Evolutionary conservation across 2,329 filamentous ascomycete species (phyloP), one percentile per base, ranked within the genome.

Genomic region (Trichoderma atroviride): DNA sequence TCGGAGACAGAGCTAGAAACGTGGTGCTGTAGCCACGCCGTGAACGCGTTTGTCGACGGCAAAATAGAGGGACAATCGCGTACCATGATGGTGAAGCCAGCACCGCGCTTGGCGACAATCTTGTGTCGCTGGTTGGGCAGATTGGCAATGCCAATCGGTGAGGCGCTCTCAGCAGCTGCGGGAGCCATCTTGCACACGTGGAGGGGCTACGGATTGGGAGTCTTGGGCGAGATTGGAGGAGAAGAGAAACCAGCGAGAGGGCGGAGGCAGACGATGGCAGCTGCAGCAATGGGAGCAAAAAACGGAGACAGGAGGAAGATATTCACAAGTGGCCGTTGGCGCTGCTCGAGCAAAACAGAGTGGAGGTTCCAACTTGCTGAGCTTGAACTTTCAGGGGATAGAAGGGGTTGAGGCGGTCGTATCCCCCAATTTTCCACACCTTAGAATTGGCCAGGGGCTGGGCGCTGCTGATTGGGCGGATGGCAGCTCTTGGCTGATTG

Each of bases 61-160:
- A 71, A 72, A 69, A 70, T 72, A 63, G 33, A 70, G 37, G 14
- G 35, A 5, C 50, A 50, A 57, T 63, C 69, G 71, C 86, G 72
- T 86, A 97, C 96, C 96, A 99, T 99, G 79, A 99, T 97, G 74
- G 96, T 99, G 85, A 99, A 99, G 79, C 94, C 92, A 79, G 96
- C 96, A 84, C 96, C 96, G 84, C 96, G 91, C 84, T 91, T 89
- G 72, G 86, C 87, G 78, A 91, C 89, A 79, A 91, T 91, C 84
- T 91, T 91, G 84, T 91, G 89, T 78, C 89, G 86, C 85, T 91
- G 89, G 84, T 91, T 91, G 76, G 89, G 89, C 78, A 91, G 83
- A 82, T 91, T 91, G 83, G 89, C 89, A 84, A 91, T 91, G 82
- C 89, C 89, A 87, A 91, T 90, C 77, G 87, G 87, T 78, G 87